These are phyloP conservation scores for Monosporascus sp. DNA, from an alignment of 2,329 filamentous ascomycete genomes.

Conservation along the genomic window DNA sequence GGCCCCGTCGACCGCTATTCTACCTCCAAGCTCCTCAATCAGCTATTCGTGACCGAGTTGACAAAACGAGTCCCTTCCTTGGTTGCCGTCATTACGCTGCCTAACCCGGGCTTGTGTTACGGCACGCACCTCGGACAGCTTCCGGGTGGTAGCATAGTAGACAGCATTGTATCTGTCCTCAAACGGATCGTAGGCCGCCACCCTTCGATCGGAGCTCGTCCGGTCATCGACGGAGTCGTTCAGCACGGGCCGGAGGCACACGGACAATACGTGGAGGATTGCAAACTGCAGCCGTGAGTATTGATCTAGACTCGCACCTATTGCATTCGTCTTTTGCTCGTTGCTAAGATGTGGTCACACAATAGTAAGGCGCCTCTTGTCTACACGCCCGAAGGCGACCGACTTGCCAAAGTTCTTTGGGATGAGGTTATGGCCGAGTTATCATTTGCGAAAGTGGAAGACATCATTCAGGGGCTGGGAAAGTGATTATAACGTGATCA, in stretches of 20 bases:
- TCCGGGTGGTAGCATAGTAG: neutral
- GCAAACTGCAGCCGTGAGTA: conserved; percentile 9
- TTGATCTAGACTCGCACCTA: no score
- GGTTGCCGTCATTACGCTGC: conserved; percentile 7
- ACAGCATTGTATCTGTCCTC: neutral
- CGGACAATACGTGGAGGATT: conserved; percentile 11
- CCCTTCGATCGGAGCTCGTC: conserved; percentile 4
- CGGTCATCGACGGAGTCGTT: conserved; percentile 6
- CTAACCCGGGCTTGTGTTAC: conserved; percentile 10
- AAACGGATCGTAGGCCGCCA: conserved; percentile 4
- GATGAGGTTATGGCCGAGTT: conserved; percentile 9
- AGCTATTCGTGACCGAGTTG: conserved; percentile 25
- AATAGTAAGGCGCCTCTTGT: conserved; percentile 10
- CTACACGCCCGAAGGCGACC: conserved; percentile 3
- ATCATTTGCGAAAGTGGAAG: conserved; percentile 4
- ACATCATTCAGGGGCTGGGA: conserved; percentile 4
- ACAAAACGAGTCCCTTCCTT: conserved; percentile 17
- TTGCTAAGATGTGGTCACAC: neutral
- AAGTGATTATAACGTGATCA: no score
- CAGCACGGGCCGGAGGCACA: conserved; percentile 4
- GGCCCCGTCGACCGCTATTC: conserved; percentile 11
- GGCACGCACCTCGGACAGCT: conserved; percentile 5
- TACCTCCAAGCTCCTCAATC: conserved; percentile 22
- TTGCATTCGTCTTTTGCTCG: neutral
- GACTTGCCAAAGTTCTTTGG: conserved; percentile 3